phyloP scores from a whole-genome alignment of 139 green algal genomes.

The Bryopsis sp. region DNA sequence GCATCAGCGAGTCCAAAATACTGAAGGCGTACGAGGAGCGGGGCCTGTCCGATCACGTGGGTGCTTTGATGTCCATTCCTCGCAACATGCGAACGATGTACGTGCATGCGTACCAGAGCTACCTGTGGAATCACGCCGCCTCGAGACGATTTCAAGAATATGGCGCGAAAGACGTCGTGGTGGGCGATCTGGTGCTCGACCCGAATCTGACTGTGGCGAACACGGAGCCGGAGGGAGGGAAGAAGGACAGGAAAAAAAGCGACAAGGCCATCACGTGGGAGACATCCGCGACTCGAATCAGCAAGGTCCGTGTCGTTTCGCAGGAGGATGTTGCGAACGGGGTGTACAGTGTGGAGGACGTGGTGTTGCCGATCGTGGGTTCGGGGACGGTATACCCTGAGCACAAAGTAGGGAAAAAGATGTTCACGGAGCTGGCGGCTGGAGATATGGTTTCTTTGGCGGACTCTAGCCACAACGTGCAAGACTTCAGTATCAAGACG shows the following conservation, averaged over 20 bases:
- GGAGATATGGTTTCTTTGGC: constrained; percentile 1
- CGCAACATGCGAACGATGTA: constrained; percentile 83
- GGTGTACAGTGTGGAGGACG: constrained; percentile 52
- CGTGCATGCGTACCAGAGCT: constrained; percentile 86
- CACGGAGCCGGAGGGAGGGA: not conserved
- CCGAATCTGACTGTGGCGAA: too few species aligned
- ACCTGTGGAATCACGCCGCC: constrained; percentile 75
- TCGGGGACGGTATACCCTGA: constrained; percentile 32
- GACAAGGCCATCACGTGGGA: not conserved
- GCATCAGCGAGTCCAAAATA: constrained; percentile 5
- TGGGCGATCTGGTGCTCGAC: constrained; percentile 67
- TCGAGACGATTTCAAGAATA: constrained; percentile 42
- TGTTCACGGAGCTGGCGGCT: constrained; percentile 23
- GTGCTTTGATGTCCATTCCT: constrained; percentile 48
- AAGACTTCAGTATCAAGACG: not conserved
- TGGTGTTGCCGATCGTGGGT: constrained; percentile 86
- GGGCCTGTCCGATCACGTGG: constrained; percentile 18
- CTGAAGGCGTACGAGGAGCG: constrained; percentile 16
- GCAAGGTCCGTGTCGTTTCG: constrained; percentile 60
- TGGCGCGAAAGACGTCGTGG: constrained; percentile 40
- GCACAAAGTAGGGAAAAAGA: constrained; percentile 24
- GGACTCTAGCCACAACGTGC: not conserved
- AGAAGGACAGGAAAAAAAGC: constrained; percentile 2
- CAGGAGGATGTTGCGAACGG: constrained; percentile 46
- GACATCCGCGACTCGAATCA: not conserved